Evolutionary conservation across 352 stramenopile species (phyloP).

Genomic region (Pythium plurisporium): DNA sequence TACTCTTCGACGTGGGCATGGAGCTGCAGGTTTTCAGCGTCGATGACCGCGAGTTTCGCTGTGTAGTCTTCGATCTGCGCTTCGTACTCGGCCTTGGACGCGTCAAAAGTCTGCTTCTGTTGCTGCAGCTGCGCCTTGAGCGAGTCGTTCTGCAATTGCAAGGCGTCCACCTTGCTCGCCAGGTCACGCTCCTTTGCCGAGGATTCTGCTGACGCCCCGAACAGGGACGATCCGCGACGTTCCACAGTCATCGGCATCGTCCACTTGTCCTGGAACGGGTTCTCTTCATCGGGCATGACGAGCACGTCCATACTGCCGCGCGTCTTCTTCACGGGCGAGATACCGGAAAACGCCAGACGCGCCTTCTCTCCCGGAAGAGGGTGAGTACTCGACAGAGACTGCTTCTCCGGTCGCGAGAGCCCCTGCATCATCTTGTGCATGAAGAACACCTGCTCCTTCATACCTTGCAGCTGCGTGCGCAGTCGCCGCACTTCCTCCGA

Average conservation of each 20-base stretch:
- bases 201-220: too few species aligned
- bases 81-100: neutral
- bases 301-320: slow-evolving; percentile 9
- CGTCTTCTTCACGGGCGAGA: slow-evolving; percentile 22
- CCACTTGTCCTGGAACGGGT: slow-evolving; percentile 7
- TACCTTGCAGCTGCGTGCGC: slow-evolving; percentile 17
- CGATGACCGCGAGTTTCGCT: slow-evolving; percentile 10
- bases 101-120: neutral
- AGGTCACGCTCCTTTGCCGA: slow-evolving; percentile 6
- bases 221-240: too few species aligned
- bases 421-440: slow-evolving; percentile 20
- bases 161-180: slow-evolving; percentile 4
- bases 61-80: slow-evolving; percentile 11
- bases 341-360: slow-evolving; percentile 16
- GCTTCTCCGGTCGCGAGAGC: slow-evolving; percentile 4
- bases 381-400: neutral
- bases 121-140: slow-evolving; percentile 12
- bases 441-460: slow-evolving; percentile 24
- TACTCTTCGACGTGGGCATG: slow-evolving; percentile 11
- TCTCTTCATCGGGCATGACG: slow-evolving; percentile 16
- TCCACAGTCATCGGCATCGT: neutral
- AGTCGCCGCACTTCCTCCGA: slow-evolving; percentile 18
- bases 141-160: slow-evolving; percentile 9
- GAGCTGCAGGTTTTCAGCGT: slow-evolving; percentile 15
- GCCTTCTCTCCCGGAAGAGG: neutral